These are phyloP conservation scores for Fusarium udum DNA, from an alignment of 2,329 filamentous ascomycete species.

Conservation along the genomic window DNA sequence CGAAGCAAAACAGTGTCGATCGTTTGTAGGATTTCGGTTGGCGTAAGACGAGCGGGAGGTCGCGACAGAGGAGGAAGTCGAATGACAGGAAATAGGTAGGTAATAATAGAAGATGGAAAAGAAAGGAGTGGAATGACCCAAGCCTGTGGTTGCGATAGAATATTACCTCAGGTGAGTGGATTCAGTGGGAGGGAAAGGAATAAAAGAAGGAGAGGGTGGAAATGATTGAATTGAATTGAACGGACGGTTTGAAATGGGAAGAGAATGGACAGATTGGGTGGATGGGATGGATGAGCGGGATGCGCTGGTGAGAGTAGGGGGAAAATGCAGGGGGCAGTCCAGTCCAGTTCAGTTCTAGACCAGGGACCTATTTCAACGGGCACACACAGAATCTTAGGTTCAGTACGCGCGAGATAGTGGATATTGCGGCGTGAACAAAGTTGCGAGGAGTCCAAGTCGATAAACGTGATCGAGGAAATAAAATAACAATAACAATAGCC, in stretches of 20 bases:
- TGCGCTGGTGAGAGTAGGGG: constrained; percentile 35
- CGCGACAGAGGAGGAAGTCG: constrained; percentile 17
- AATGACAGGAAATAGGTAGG: constrained; percentile 35
- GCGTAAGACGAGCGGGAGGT: constrained; percentile 16
- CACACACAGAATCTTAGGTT: neutral
- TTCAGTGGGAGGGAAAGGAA: constrained; percentile 31
- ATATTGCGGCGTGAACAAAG: constrained; percentile 5
- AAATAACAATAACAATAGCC: constrained; percentile 3
- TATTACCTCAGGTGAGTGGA: constrained; percentile 14
- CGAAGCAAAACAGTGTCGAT: constrained; percentile 29
- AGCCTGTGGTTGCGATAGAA: constrained; percentile 32
- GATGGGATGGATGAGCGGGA: constrained; percentile 22
- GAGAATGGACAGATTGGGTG: constrained; percentile 31
- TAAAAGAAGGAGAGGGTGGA: constrained; percentile 26
- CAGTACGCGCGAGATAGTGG: constrained; percentile 9
- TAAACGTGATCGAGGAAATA: neutral
- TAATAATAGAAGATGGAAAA: constrained; percentile 26
- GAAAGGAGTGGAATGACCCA: constrained; percentile 40
- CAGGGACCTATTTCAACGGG: constrained; percentile 11
- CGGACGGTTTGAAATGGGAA: constrained; percentile 33
- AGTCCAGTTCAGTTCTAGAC: constrained; percentile 23
- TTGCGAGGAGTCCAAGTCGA: neutral
- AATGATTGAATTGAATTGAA: constrained; percentile 34
- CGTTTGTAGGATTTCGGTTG: constrained; percentile 20
- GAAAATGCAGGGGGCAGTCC: constrained; percentile 5